A percentile compares a stretch with the other conserved stretches of the same genome.
Conservation (phyloP, 2,329 filamentous ascomycete genomes). For the Aaosphaeria arxii region DNA sequence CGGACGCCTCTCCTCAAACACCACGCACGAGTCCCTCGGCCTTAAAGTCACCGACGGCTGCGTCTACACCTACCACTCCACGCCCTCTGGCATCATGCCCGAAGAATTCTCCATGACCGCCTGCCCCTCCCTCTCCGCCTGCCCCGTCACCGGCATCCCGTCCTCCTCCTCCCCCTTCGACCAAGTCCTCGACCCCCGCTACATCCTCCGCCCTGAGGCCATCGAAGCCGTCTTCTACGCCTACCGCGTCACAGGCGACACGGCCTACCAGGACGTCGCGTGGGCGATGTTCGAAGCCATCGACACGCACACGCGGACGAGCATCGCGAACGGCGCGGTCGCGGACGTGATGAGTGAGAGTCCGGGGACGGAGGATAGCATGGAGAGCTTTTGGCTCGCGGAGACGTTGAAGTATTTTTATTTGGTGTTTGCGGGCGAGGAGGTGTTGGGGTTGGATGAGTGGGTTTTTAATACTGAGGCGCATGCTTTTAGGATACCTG, state of each 20-base stretch:
- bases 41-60: slow-evolving; percentile 58
- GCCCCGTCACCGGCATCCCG: slow-evolving; percentile 39
- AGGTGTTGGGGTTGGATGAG: slow-evolving; percentile 58
- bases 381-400: slow-evolving; percentile 71
- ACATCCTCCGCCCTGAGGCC: slow-evolving; percentile 66
- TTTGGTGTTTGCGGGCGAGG: slow-evolving; percentile 57
- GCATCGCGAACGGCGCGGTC: slow-evolving; percentile 61
- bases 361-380: slow-evolving; percentile 48
- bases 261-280: slow-evolving; percentile 61
- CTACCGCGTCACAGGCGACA: slow-evolving; percentile 67
- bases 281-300: slow-evolving; percentile 71
- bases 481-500: slow-evolving; percentile 29
- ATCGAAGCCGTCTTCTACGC: slow-evolving; percentile 76
- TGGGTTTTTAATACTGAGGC: slow-evolving; percentile 55
- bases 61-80: slow-evolving; percentile 57
- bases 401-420: slow-evolving; percentile 66
- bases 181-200: slow-evolving; percentile 53
- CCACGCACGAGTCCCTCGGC: slow-evolving; percentile 52
- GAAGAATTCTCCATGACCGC: slow-evolving; percentile 52
- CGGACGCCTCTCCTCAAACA: slow-evolving; percentile 54
- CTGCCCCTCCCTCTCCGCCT: slow-evolving; percentile 38
- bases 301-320: slow-evolving; percentile 58
- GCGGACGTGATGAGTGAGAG: slow-evolving; percentile 44
- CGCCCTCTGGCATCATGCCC: slow-evolving; percentile 57
- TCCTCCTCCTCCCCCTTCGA: slow-evolving; percentile 51